Conservation (phyloP, 169 alveolate genomes). For the Amoebophrya sp. region DNA sequence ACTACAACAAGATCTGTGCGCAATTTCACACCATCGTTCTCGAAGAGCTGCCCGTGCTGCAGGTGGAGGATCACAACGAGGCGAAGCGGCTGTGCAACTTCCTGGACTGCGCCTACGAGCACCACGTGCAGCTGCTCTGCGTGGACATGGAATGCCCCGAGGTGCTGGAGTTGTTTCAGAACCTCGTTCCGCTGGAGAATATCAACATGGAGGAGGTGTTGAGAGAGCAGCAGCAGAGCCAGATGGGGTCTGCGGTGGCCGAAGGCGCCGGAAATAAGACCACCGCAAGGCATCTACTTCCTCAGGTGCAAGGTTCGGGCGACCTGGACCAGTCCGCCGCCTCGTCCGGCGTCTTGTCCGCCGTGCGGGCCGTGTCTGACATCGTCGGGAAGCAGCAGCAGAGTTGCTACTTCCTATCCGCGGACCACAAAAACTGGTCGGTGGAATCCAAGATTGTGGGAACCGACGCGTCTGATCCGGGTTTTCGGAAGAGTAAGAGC, state of each 20-base stretch:
- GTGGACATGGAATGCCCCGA: not conserved
- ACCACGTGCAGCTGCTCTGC: not conserved
- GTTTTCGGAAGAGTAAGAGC: not conserved
- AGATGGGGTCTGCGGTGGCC: no score
- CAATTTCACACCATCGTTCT: not conserved
- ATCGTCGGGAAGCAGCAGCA: not conserved
- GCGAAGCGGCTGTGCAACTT: not conserved
- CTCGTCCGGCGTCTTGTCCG: not conserved
- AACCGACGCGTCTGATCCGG: not conserved
- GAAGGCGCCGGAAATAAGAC: no score
- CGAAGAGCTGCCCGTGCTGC: not conserved
- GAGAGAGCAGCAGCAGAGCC: not conserved
- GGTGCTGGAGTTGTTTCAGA: not conserved
- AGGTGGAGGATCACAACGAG: slow-evolving; percentile 5
- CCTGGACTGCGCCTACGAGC: slow-evolving; percentile 22
- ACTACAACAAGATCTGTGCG: not conserved
- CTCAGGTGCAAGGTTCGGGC: not conserved
- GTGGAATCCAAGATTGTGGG: not conserved
- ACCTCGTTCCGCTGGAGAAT: not conserved
- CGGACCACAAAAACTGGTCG: slow-evolving; percentile 22
- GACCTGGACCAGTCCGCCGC: not conserved
- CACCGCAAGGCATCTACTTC: no score
- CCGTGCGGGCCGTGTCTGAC: not conserved
- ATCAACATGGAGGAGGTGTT: not conserved
- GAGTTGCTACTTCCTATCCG: not conserved